Percentiles rank a stretch among this genome's conserved stretches.
Conservation (phyloP, 257 asterid species). For the Pogostemon cablin region DNA sequence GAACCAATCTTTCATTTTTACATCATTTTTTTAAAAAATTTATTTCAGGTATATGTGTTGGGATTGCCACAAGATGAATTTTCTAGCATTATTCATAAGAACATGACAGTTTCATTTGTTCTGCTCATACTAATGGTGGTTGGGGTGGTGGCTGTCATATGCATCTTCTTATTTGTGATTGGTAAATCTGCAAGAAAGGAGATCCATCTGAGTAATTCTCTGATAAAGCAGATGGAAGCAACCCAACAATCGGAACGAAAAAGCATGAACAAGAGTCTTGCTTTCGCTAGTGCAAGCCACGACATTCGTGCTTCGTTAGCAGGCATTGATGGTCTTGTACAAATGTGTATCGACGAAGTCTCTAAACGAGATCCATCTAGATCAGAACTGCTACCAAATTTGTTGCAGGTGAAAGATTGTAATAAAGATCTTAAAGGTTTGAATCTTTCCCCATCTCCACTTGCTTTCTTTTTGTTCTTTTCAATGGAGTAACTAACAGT, state of each 20-base stretch:
- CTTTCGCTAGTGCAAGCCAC: conserved; percentile 80
- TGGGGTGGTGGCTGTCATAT: conserved; percentile 29
- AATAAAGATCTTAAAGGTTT: conserved; percentile 56
- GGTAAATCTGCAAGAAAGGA: conserved; percentile 51
- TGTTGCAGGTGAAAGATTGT: conserved; percentile 53
- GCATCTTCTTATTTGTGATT: conserved; percentile 33
- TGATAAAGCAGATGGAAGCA: conserved; percentile 74
- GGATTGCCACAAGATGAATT: conserved; percentile 39
- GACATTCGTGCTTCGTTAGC: conserved; percentile 74
- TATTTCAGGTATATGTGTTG: conserved; percentile 48
- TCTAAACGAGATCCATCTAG: conserved; percentile 25
- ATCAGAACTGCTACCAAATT: conserved; percentile 37
- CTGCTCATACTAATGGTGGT: conserved; percentile 39
- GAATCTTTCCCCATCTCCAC: background rate
- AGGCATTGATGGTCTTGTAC: conserved; percentile 58
- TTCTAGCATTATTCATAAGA: conserved; percentile 29
- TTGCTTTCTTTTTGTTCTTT: background rate
- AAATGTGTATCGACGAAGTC: conserved; percentile 41
- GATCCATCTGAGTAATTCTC: conserved; percentile 50
- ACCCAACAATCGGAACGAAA: conserved; percentile 74
- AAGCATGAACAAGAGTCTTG: conserved; percentile 65
- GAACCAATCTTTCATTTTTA: background rate
- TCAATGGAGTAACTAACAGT: background rate
- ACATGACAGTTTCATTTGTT: conserved; percentile 35
- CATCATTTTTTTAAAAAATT: background rate